Conservation (phyloP, 2,329 filamentous ascomycete species). For the Canariomyces notabilis region DNA sequence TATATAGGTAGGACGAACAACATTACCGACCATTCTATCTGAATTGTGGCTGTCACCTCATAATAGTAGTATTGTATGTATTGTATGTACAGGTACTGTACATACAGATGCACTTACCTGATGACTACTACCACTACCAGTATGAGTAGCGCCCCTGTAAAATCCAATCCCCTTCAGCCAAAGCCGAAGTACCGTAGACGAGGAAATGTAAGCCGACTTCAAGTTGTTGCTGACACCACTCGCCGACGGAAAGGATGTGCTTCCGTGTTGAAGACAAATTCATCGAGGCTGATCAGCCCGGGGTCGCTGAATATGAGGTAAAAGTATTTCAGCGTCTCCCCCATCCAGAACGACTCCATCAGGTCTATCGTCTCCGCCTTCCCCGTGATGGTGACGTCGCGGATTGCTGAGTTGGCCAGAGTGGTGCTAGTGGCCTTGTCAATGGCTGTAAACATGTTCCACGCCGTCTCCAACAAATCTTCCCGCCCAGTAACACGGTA, state of each 20-base stretch:
- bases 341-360: constrained; percentile 35
- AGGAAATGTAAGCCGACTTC: too few species aligned
- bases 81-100: too few species aligned
- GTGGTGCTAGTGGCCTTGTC: constrained; percentile 40
- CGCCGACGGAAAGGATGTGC: constrained; percentile 21
- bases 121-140: too few species aligned
- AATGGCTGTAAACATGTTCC: constrained; percentile 47
- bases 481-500: constrained; percentile 46
- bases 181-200: too few species aligned
- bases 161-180: too few species aligned
- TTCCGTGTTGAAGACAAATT: constrained; percentile 44
- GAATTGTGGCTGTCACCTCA: too few species aligned
- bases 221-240: too few species aligned
- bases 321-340: constrained; percentile 53
- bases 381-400: constrained; percentile 40
- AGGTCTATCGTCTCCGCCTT: constrained; percentile 35
- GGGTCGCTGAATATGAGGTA: constrained; percentile 57
- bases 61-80: too few species aligned
- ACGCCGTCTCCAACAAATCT: constrained; percentile 46
- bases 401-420: constrained; percentile 42
- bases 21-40: too few species aligned
- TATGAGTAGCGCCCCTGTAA: too few species aligned
- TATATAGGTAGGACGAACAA: too few species aligned
- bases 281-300: constrained; percentile 51
- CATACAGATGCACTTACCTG: too few species aligned